Conservation (phyloP, 495 filamentous ascomycete genomes). For the Elaphomyces granulatus region DNA sequence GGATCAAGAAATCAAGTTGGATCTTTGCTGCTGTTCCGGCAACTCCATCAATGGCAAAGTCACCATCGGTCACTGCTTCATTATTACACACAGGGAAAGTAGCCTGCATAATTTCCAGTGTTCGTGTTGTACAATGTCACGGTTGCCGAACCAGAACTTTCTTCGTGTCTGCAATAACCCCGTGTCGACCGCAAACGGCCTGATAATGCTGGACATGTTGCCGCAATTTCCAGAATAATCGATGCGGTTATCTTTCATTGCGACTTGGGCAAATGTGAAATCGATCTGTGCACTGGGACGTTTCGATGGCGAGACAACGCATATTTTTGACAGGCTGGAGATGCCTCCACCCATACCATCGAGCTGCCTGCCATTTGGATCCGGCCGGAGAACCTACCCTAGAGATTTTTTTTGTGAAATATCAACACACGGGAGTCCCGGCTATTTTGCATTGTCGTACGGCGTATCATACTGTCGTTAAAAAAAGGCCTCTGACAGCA, state of each 20-base stretch:
- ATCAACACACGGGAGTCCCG: too few relatives aligned
- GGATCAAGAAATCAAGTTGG: conserved; percentile 46
- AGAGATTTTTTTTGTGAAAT: too few relatives aligned
- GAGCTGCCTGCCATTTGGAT: conserved; percentile 53
- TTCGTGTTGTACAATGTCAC: conserved; percentile 43
- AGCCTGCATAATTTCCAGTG: conserved; percentile 32
- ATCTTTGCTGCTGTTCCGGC: conserved; percentile 42
- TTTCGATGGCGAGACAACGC: conserved; percentile 38
- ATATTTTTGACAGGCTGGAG: conserved; percentile 55
- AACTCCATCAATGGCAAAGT: conserved; percentile 55
- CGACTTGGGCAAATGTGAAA: conserved; percentile 58
- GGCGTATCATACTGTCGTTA: not conserved
- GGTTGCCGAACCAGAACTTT: conserved; percentile 8
- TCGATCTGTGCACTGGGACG: conserved; percentile 47
- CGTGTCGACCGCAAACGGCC: conserved; percentile 47
- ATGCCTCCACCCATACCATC: conserved; percentile 60
- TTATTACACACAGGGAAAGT: conserved; percentile 36
- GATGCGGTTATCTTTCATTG: conserved; percentile 40
- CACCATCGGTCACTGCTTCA: conserved; percentile 35
- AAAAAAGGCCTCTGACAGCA: too few relatives aligned
- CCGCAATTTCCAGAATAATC: conserved; percentile 62
- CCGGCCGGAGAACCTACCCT: too few relatives aligned
- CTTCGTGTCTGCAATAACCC: conserved; percentile 23
- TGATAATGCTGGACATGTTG: conserved; percentile 56
- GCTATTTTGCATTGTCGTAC: too few relatives aligned